Evolutionary conservation across 495 filamentous ascomycete genomes (phyloP).

Genomic region (Penicillium salamii): DNA sequence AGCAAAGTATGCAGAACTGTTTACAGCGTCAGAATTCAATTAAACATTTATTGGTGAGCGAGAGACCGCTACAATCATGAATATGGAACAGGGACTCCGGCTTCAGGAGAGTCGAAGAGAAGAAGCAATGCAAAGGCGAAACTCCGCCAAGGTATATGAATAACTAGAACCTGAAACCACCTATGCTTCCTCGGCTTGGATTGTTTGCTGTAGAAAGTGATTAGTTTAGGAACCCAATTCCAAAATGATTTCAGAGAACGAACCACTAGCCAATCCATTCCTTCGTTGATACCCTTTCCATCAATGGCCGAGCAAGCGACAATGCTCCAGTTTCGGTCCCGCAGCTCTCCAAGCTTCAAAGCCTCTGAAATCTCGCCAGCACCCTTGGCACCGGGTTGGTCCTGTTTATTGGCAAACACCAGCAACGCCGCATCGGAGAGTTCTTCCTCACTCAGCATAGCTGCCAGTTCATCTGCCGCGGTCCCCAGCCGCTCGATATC

Average conservation of each 20-base stretch:
- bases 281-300: slow-evolving; percentile 88
- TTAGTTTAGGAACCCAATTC: too few relatives aligned
- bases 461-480: slow-evolving; percentile 85
- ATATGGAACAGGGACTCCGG: slow-evolving; percentile 41
- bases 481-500: slow-evolving; percentile 93
- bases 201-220: slow-evolving; percentile 36
- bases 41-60: slow-evolving; percentile 39
- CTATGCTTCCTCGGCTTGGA: slow-evolving; percentile 48
- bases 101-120: slow-evolving; percentile 24
- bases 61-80: slow-evolving; percentile 21
- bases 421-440: slow-evolving; percentile 86
- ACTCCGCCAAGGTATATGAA: slow-evolving; percentile 30
- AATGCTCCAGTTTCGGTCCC: slow-evolving; percentile 98
- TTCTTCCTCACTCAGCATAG: slow-evolving; percentile 97
- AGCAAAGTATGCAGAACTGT: background rate
- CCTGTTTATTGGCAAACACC: slow-evolving; percentile 98
- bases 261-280: slow-evolving; percentile 99
- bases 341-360: slow-evolving; percentile 79
- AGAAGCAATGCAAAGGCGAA: slow-evolving; percentile 18
- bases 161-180: slow-evolving; percentile 36
- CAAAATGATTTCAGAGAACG: slow-evolving; percentile 33
- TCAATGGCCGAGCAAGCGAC: slow-evolving; percentile 96
- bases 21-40: slow-evolving; percentile 18
- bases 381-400: slow-evolving; percentile 95
- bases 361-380: slow-evolving; percentile 96